phyloP scores from a whole-genome alignment of 345 rosid species.

The Hibiscus mutabilis region DNA sequence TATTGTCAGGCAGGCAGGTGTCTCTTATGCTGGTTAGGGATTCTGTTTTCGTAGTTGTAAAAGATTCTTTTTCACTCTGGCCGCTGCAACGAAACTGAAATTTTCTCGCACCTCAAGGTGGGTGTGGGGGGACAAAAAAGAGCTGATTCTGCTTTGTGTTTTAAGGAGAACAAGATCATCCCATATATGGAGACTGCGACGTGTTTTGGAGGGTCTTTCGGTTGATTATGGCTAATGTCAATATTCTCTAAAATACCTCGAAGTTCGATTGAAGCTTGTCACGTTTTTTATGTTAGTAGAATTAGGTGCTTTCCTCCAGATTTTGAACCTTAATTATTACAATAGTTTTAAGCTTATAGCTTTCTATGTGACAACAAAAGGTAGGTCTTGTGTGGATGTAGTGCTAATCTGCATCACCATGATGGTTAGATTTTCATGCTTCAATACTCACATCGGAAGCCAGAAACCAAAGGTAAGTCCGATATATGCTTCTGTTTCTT shows the following conservation, averaged over 20 bases:
- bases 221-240: conserved; percentile 92
- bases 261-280: conserved; percentile 22
- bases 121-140: conserved; percentile 80
- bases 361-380: conserved; percentile 5
- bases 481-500: conserved; percentile 5
- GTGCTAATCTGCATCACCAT: conserved; percentile 15
- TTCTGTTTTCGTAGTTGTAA: conserved; percentile 42
- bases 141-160: conserved; percentile 41
- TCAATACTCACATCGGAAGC: conserved; percentile 42
- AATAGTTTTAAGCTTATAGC: conserved; percentile 10
- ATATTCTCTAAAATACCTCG: conserved; percentile 14
- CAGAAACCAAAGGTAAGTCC: conserved; percentile 61
- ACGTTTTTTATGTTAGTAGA: conserved; percentile 8
- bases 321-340: conserved; percentile 20
- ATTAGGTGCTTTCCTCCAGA: conserved; percentile 22
- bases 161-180: conserved; percentile 83
- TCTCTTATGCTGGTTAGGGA: conserved; percentile 26
- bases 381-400: conserved; percentile 32
- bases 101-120: conserved; percentile 88
- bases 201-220: conserved; percentile 75
- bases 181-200: conserved; percentile 82
- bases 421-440: conserved; percentile 95
- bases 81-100: conserved; percentile 62
- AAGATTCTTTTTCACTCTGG: conserved; percentile 82
- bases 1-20: conserved; percentile 43